Base-by-base conservation (phyloP, 352 stramenopile species). In the Pythium vanterpoolii region DNA sequence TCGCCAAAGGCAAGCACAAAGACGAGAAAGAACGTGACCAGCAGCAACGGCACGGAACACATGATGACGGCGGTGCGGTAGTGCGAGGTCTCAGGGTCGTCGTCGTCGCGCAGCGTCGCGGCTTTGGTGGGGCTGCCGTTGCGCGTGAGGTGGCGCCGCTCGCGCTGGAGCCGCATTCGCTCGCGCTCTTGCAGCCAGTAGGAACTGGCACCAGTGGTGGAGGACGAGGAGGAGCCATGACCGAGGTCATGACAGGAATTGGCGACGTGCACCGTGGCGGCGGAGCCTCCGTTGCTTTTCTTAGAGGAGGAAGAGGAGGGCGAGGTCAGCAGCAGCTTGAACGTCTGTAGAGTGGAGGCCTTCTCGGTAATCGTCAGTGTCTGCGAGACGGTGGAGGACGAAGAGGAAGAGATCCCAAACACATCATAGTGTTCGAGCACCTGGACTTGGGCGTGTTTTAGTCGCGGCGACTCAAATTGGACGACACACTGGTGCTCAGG, bases 131-230 rank as follows among this genome's bases (percentile, higher is more conserved):
- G 60, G 36, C 52, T 62, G 33, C 60, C 60, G 26, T 52, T 62
- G 11, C 51, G 48, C 39, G 18, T 9, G 36, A 46, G 54, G 43
- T 59, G 46, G 27, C 52, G 27, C 21, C 47, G 54, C 31, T 69
- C 47, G 34, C 62, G 62, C 54, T 56, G 11, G 4, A 57, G 63
- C 3, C 76, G 74, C 48, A 81, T 76, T 13, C 76, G 68, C 55
- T 88, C 77, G 36, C 84, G 76, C 62, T 92, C 78, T 48, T 84
- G 79, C 48, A 87, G 76, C 82, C 82, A 92, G 68, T 92, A 87
- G 56, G 85, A 89, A 62, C 83, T 72, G 24, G 84, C 69, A 40
- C 68, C 42, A 18, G 34, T 31, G 14, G 38, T 19, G 21, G 24
- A 48, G 1, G 48, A 45, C n/a, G 36, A 16, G 23, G n/a, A 13